These are phyloP conservation scores for Phytophthora pini DNA, from an alignment of 352 stramenopile genomes.

Conservation along the genomic window DNA sequence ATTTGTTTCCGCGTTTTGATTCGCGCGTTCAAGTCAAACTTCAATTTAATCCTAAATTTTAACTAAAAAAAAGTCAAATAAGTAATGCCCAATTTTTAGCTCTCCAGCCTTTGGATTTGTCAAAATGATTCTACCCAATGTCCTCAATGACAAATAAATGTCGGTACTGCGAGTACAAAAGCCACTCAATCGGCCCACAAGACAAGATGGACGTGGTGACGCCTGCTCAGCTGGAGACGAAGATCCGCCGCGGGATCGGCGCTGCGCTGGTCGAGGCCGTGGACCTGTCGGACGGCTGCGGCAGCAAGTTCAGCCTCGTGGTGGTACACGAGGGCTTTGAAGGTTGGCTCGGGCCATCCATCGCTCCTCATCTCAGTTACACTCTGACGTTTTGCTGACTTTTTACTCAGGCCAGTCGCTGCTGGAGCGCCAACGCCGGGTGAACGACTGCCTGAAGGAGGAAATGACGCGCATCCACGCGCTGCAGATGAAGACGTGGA, in stretches of 20 bases:
- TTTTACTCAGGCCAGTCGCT: slow-evolving; percentile 60
- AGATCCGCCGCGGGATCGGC: slow-evolving; percentile 70
- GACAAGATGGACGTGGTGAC: slow-evolving; percentile 54
- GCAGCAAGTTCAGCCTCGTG: slow-evolving; percentile 85
- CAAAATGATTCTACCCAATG: no score
- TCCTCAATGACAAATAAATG: no score
- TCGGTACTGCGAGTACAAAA: not conserved
- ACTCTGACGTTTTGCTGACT: not conserved
- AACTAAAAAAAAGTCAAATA: no score
- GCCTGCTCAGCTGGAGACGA: slow-evolving; percentile 56
- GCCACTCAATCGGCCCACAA: not conserved
- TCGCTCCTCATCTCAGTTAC: not conserved
- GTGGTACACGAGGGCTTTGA: slow-evolving; percentile 85
- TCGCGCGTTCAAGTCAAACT: no score
- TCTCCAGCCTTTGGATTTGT: no score
- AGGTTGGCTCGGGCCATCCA: slow-evolving; percentile 37
- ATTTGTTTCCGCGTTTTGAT: no score
- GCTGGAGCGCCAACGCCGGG: slow-evolving; percentile 75
- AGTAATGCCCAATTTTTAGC: no score
- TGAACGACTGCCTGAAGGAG: slow-evolving; percentile 85
- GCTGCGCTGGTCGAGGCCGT: slow-evolving; percentile 72
- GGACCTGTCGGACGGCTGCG: slow-evolving; percentile 84
- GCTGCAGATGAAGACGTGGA: slow-evolving; percentile 90
- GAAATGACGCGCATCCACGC: slow-evolving; percentile 88
- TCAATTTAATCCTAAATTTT: no score